Evolutionary conservation across 2,329 filamentous ascomycete genomes (phyloP), one percentile per base, ranked within the genome.

Genomic region (Sporothrix inflata): DNA sequence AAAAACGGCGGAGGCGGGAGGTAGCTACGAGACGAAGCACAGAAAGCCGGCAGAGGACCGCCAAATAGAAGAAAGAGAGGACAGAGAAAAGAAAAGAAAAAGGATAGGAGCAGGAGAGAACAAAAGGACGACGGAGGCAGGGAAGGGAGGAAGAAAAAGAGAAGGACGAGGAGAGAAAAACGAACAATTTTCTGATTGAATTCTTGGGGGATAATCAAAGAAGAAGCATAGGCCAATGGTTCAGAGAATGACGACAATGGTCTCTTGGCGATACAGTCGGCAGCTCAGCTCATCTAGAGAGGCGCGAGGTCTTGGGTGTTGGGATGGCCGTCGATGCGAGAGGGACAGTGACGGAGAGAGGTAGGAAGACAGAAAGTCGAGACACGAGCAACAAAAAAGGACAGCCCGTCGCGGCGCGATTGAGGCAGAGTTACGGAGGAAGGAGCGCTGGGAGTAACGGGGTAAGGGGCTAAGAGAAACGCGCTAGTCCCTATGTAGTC

Each of bases 11-110:
- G 42, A 66, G 16, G 38, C 4, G 19, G 55, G 55, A 60, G 60
- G 45, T 19, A 24, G 57, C 9, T 4, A 24, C 19, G 40, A 21
- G 38, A 42, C 38, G n/a, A 40, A 40, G 49, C 30, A 68, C 80
- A 80, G 40, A 21, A 34, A n/a, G 55, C 30, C 24, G 27, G 42
- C 42, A 11, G 27, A 49, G 16, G 19, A 7, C 14, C 34, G 21
- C 21, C 19, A 38, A 30, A 53, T 21, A 40, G 27, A 27, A 21
- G 27, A 60, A 69, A 14, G 38, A 69, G 42, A 53, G 11, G 47
- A 40, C 8, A 42, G 14, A 55, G 27, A 42, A 63, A 19, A 19
- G 38, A 24, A 38, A 24, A 61, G 16, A 47, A 85, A 61, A 87
- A 87, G 78, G 75, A 77, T 11, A 45, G 60, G 40, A 60, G 38